These are phyloP conservation scores for Chalaropsis thielavioides DNA, from an alignment of 2,329 filamentous ascomycete species.

Conservation along the genomic window DNA sequence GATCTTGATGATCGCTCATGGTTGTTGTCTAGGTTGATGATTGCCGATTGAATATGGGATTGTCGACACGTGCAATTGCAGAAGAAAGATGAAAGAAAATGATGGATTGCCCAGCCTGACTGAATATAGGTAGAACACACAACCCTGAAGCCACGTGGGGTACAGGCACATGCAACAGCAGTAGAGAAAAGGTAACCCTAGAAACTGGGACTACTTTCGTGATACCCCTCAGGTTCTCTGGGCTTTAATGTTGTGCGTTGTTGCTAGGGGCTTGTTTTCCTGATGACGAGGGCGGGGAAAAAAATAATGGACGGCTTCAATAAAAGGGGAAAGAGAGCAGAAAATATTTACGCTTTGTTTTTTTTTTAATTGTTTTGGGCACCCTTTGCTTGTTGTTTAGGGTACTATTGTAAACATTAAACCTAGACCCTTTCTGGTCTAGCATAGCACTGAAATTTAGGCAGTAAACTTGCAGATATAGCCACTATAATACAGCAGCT, in stretches of 20 bases:
- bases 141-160: background rate
- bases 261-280: background rate
- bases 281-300: background rate
- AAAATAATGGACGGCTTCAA: background rate
- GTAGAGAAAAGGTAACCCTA: background rate
- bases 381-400: no score
- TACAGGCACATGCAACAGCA: background rate
- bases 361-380: no score
- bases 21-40: slow-evolving; percentile 16
- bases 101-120: no score
- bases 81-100: background rate
- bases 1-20: slow-evolving; percentile 38
- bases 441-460: no score
- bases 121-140: background rate
- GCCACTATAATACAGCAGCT: no score
- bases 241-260: background rate
- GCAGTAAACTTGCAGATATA: no score
- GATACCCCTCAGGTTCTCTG: background rate
- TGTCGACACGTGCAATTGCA: background rate
- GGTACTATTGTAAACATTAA: no score
- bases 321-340: background rate
- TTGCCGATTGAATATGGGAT: no score
- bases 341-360: background rate
- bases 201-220: background rate
- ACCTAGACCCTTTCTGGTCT: no score